phyloP scores from a whole-genome alignment of 2,329 filamentous ascomycete species.

The Pseudomassariella vexata region DNA sequence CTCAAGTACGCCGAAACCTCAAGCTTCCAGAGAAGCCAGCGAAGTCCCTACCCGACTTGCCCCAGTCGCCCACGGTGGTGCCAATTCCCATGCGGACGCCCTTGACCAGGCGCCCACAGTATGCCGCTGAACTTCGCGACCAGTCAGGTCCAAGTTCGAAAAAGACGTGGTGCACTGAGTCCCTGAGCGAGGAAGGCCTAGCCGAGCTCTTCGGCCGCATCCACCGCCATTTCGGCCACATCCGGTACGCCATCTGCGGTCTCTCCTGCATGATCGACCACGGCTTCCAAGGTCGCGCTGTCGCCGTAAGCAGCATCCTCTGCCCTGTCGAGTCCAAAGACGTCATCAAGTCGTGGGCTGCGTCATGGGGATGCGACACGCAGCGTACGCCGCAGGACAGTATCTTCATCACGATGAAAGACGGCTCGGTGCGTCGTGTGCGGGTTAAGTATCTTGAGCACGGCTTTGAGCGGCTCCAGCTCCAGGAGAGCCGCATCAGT shows the following conservation, averaged over 20 bases:
- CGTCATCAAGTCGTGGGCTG: constrained; percentile 35
- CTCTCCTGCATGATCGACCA: constrained; percentile 37
- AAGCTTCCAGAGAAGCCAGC: no score
- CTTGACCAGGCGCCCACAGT: no score
- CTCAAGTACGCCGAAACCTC: no score
- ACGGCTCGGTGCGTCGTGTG: constrained; percentile 24
- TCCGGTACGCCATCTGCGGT: constrained; percentile 42
- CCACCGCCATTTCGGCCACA: constrained; percentile 31
- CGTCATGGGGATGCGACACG: constrained; percentile 19
- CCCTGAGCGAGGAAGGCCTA: constrained; percentile 25
- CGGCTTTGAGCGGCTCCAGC: constrained; percentile 24
- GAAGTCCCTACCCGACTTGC: no score
- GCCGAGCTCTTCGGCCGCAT: constrained; percentile 33
- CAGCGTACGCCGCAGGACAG: constrained; percentile 27
- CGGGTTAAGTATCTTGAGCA: constrained; percentile 28
- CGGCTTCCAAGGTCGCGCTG: constrained; percentile 27
- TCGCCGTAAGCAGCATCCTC: constrained; percentile 31
- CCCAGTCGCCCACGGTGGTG: no score
- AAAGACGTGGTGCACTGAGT: constrained; percentile 10
- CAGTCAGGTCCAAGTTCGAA: not conserved
- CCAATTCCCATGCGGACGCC: no score
- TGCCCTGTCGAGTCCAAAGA: constrained; percentile 30
- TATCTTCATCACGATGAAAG: constrained; percentile 37
- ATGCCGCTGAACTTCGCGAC: not conserved
- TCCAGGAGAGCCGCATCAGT: constrained; percentile 8